Conservation (phyloP, 1,284 basidiomycete genomes). For the Austroboletus olivaceoglutinosus region DNA sequence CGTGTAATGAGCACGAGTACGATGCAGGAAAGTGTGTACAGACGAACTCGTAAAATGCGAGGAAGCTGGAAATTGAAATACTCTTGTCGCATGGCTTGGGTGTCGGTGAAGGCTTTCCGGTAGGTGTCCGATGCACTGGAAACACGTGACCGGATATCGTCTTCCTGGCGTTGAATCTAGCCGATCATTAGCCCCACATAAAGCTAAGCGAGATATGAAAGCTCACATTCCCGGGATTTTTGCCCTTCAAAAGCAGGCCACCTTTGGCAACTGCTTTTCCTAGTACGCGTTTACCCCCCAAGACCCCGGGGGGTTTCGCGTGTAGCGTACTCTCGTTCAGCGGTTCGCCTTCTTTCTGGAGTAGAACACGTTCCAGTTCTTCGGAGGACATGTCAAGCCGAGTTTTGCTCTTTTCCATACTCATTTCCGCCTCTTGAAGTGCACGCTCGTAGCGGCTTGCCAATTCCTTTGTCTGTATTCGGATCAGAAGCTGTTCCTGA, state of each 20-base stretch:
- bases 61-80: slow-evolving; percentile 98
- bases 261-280: slow-evolving; percentile 92
- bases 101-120: slow-evolving; percentile 87
- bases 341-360: slow-evolving; percentile 94
- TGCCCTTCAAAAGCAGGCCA: slow-evolving; percentile 87
- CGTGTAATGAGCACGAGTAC: slow-evolving; percentile 13
- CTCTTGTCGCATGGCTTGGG: slow-evolving; percentile 89
- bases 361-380: slow-evolving; percentile 89
- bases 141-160: slow-evolving; percentile 86
- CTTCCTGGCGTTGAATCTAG: slow-evolving; percentile 91
- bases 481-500: slow-evolving; percentile 13
- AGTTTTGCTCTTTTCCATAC: slow-evolving; percentile 86
- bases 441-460: slow-evolving; percentile 85
- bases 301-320: slow-evolving; percentile 48
- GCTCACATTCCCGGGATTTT: slow-evolving; percentile 87
- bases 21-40: slow-evolving; percentile 1
- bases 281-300: slow-evolving; percentile 72
- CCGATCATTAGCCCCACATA: slow-evolving; percentile 10
- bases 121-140: slow-evolving; percentile 86
- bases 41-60: slow-evolving; percentile 82
- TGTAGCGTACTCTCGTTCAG: slow-evolving; percentile 77
- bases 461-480: slow-evolving; percentile 79
- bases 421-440: slow-evolving; percentile 84
- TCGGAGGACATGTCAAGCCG: slow-evolving; percentile 90
- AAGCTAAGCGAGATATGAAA: slow-evolving; percentile 13